Evolutionary conservation across 192 early-diverging fungal species (phyloP), one percentile per base, ranked within the genome.

Genomic region (Glomus cerebriforme): DNA sequence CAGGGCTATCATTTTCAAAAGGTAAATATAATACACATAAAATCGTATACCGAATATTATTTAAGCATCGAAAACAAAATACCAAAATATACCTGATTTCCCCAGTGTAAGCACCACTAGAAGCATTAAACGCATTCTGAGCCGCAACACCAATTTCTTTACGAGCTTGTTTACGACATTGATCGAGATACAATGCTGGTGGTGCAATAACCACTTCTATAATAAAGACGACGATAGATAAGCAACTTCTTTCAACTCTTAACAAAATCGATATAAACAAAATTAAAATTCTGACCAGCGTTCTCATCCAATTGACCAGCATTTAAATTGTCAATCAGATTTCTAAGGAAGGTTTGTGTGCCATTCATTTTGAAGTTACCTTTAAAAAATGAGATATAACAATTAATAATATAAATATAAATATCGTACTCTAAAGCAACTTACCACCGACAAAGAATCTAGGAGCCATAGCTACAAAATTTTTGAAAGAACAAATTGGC

Each of bases 291-390:
- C 92, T 86, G 87, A 95, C 94, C 94, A 81, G 90, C 90, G 80
- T 90, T 85, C 39, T 87, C 73, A 77, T 90, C 82, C n/a, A 91
- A 83, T 77, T 82, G 80, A 65, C 85, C 90, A 69, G 90, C 80
- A 89, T 98, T 98, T 78, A 99, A 90, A 63, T 84, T 81, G 74
- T 88, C 85, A 77, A 95, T 88, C 64, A 99, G 87, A 65, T 88
- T 86, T 82, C 93, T 89, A 85, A 95, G 88, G 60, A 93, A 88
- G 71, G 87, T 85, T 64, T 87, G 81, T 75, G 89, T 89, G 84
- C 97, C 98, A 91, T 99, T 99, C 94, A 99, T 95, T 91, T 99
- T 98, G 93, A 95, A 94, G 88, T 94, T 94, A 43, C 77, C 77
- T 78, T 49, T 1, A 26, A 24, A 73, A 24, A 49, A 29, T 37